A percentile compares a stretch with the other conserved stretches of the same genome.
These are phyloP conservation scores for Ophiostoma sp. DNA, from an alignment of 2,329 filamentous ascomycete genomes.

Conservation along the genomic window DNA sequence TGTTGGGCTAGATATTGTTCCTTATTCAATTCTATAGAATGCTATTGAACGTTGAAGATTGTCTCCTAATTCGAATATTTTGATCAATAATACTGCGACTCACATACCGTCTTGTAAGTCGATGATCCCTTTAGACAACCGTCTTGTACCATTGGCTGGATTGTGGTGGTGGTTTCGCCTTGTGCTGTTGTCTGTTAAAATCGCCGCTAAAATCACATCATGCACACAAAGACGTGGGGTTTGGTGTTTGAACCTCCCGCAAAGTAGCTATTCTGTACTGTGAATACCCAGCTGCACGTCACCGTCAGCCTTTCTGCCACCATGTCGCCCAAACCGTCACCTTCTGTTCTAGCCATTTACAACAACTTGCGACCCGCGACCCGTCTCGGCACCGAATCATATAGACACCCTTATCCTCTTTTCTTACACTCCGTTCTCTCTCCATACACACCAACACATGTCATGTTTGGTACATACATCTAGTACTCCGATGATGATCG, in stretches of 20 bases:
- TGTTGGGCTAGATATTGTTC: not conserved
- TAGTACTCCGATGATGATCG: not conserved
- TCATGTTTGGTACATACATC: not conserved
- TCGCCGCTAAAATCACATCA: conserved; percentile 21
- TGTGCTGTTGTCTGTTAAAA: not conserved
- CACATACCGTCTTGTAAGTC: not conserved
- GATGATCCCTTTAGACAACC: not conserved
- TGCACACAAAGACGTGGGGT: not conserved
- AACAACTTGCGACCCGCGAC: not conserved
- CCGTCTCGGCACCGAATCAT: not conserved
- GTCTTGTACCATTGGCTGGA: not conserved
- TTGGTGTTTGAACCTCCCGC: too few species aligned
- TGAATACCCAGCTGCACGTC: not conserved
- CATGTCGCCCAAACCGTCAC: not conserved
- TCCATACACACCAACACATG: not conserved
- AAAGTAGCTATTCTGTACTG: not conserved
- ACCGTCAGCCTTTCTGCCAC: conserved; percentile 3
- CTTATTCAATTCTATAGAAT: not conserved
- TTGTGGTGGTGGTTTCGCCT: not conserved
- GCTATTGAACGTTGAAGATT: not conserved
- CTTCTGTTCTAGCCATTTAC: not conserved
- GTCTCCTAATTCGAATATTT: not conserved
- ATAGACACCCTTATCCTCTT: not conserved
- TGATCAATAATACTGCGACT: not conserved
- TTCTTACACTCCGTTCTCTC: not conserved